Evolutionary conservation across 768 basidiomycete species (phyloP), one percentile per base, ranked within the genome.

Genomic region (Russula sp.): DNA sequence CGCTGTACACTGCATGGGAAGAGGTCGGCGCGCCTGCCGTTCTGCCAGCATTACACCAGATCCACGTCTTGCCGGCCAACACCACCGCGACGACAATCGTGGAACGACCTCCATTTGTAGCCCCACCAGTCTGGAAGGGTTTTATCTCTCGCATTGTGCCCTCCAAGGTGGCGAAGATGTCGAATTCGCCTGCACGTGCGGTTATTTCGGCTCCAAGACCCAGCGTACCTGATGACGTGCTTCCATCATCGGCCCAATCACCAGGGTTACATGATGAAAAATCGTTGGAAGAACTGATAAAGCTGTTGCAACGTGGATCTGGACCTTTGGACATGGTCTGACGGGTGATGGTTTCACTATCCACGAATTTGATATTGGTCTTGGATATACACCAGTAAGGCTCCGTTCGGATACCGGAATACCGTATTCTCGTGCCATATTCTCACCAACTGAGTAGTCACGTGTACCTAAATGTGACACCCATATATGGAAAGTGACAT

Each of bases 71-170:
- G 3, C 22, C 13, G 28, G 16, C 30, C 18, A 30, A 44, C 30
- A 22, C 20, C 30, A 22, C 20, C 10, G 9, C 46, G 46, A 40
- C 16, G 18, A 57, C 34, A 40, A 50, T 26, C 24, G 48, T 22
- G 38, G 59, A 42, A 22, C 34, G n/a, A 34, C 57, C 9, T 16
- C 13, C 42, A 2, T 32, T 2, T 16, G 22, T 30, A 9, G 3
- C 44, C 28, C 18, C 36, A 3, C 22, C 36, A 2, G 18, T 20
- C 11, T 53, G 48, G 10, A 55, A 38, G 42, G 20, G 59, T 5
- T 34, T 61, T 32, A 65, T 61, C 28, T 61, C 59, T 42, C 64
- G 64, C 7, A 61, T 65, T 18, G 48, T 65, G 8, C 40, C 59
- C 5, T 65, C 64, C 30, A 65, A 51, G 22, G 20, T 8, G 38